Evolutionary conservation across 1,284 basidiomycete species (phyloP), one percentile per base, ranked within the genome.

Genomic region (Vanrija sp.): DNA sequence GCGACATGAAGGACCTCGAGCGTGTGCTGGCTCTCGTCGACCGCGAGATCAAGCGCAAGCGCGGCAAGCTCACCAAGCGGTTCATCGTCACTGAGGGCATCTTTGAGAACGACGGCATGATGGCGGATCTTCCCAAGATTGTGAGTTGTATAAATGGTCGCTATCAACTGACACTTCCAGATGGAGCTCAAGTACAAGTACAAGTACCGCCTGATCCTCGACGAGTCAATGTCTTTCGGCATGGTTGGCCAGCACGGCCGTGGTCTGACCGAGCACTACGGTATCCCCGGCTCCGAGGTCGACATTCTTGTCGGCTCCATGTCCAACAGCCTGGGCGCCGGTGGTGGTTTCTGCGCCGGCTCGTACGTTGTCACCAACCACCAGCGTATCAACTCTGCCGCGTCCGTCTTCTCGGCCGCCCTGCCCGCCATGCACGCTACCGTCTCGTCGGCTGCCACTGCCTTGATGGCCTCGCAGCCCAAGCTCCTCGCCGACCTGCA

Each of bases 51-150:
- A 87, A 86, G 76, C 89, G 93, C 76, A 85, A 88, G 57, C 83
- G 84, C 45, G 81, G 81, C 9, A 88, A 88, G 6, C 79, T 98
- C 63, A 96, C 92, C 0, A 83, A 93, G 57, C 82, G 90, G 38
- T 98, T 98, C 74, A 98, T 99, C 68, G 84, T 98, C 53, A 94
- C 95, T 0, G 96, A 98, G 72, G 96, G 95, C 48, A 86, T 98
- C 49, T 98, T 97, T 68, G 94, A 98, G 76, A 87, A 86, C 66
- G 93, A 98, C 65, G 95, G 95, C 27, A 84, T 84, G 54, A 90
- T 98, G 82, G 80, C 85, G 47, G 90, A 98, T 75, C 77, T 99
- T 31, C 92, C 93, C 12, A 89, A 86, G 72, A 61, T 61, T 46
- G 31, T 31, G 31, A 14, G 31, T 31, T 31, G 24, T 25, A n/a